Percentiles rank a stretch among this genome's conserved stretches.
phyloP scores from a whole-genome alignment of 371 early-diverging fungal species.

The Haplosporangium sp. region DNA sequence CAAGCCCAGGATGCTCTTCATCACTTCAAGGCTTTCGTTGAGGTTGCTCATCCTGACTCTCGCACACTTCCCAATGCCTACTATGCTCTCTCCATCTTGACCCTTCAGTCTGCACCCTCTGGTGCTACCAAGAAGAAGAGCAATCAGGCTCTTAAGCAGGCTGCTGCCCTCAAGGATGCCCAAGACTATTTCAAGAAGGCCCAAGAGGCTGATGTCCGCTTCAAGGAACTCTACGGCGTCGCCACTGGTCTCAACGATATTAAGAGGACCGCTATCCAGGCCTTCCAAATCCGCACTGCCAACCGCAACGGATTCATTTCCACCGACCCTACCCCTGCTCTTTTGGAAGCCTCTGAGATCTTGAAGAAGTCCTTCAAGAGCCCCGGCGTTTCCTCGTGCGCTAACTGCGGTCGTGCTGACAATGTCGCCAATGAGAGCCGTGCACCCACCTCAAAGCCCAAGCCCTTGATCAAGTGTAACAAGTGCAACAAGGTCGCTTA shows the following conservation, averaged over 20 bases:
- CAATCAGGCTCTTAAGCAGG: slow-evolving; percentile 61
- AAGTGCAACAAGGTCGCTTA: slow-evolving; percentile 73
- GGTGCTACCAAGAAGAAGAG: slow-evolving; percentile 61
- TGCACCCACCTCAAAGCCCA: slow-evolving; percentile 39
- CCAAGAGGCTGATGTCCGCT: slow-evolving; percentile 66
- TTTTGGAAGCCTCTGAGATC: slow-evolving; percentile 46
- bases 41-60: slow-evolving; percentile 68
- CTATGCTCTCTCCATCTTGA: slow-evolving; percentile 66
- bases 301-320: slow-evolving; percentile 34
- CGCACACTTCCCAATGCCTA: slow-evolving; percentile 68
- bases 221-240: slow-evolving; percentile 68
- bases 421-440: slow-evolving; percentile 58
- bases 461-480: slow-evolving; percentile 69
- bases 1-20: slow-evolving; percentile 67
- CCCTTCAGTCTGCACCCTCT: slow-evolving; percentile 53
- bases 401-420: slow-evolving; percentile 69
- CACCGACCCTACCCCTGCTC: slow-evolving; percentile 36
- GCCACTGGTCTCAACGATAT: slow-evolving; percentile 68
- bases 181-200: slow-evolving; percentile 65
- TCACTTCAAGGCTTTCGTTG: slow-evolving; percentile 67
- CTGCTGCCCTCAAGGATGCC: slow-evolving; percentile 58
- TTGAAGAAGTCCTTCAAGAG: slow-evolving; percentile 54
- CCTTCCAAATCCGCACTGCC: slow-evolving; percentile 58
- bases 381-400: slow-evolving; percentile 58
- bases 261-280: slow-evolving; percentile 65